Evolutionary conservation across 2,329 filamentous ascomycete genomes (phyloP), one percentile per base, ranked within the genome.

Genomic region (Neofusicoccum umdonicola): DNA sequence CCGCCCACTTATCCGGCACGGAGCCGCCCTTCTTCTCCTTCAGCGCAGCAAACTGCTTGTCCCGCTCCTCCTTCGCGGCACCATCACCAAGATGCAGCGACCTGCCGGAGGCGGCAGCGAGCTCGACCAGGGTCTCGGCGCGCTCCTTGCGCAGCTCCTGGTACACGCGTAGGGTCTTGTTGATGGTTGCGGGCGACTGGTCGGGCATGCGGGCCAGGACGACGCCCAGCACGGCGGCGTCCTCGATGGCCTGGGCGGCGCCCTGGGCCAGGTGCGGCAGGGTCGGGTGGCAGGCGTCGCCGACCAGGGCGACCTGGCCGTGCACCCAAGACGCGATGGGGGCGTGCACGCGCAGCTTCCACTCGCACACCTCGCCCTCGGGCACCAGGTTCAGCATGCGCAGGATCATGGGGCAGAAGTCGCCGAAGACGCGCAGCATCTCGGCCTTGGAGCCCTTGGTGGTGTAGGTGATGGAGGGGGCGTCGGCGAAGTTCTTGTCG

Each of bases 301-400:
- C 85, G 0, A 87, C 78, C 3, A 88, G 77, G 2, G 84, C 85
- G 1, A 80, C 77, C 11, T 75, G 79, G 11, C 82, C 81, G 42
- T 84, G 76, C 0, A 86, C 79, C 88, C 88, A 90, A 4, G 84
- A 87, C 0, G 84, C 83, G 4, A 90, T 74, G 0, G 87, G 87
- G 42, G 85, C 82, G 70, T 89, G 86, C 4, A 86, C 83, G 31
- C 86, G 79, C 50, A 90, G 76, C 68, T 86, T 87, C 85, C 88
- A 90, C 72, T 90, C 87, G 68, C 87, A 85, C 4, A 90, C 83
- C 67, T 87, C 86, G n/a, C 86, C 87, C 51, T 87, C 83, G 0
- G 86, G 86, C 0, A 88, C 87, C 15, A 87, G 77, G 66, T 86
- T 78, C 13, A 90, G 78, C 83, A 89, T 84, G 22, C 82, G 80